Base-by-base conservation (phyloP, 192 early-diverging fungal genomes). In the Phlyctochytrium bullatum region DNA sequence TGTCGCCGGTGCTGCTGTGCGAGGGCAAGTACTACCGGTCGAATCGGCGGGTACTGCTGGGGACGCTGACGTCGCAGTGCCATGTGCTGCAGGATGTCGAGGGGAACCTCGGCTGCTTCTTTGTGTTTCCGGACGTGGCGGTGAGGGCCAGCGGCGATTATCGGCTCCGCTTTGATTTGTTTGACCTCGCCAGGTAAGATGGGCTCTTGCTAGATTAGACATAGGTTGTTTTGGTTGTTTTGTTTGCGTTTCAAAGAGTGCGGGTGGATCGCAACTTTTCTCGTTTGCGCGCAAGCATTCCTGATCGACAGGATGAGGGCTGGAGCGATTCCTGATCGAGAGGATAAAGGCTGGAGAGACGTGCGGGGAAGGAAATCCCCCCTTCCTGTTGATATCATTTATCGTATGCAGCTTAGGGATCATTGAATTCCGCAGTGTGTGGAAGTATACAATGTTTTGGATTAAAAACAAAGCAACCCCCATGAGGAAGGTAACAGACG, bases 121-220 rank as follows among this genome's bases (percentile, higher is more conserved):
- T 80, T 52, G 65, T 72, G 34, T 80, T 80, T 72, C 64, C 25
- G 6, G 78, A 80, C 30, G 23, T 80, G 25, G 34, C 68, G 50
- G 73, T 80, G n/a, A 65, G 78, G 40, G 34, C 58, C 3, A 51
- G 52, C 23, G 78, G 78, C 25, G 12, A 14, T 17, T 80, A 68
- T 52, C 52, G 75, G 30, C 59, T 80, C 25, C 65, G 68, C 58
- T 77, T 80, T 69, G 40, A 78, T 53, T 34, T 80, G 6, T 54
- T 75, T 60, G 68, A 80, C 27, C 47, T 34, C 30, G 31, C 36
- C 12, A 47, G 35, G 77, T 79, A 34, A 64, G 73, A 20, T 14
- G 54, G 10, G n/a, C 40, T n/a, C 40, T n/a, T 50, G 10, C n/a
- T 57, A 20, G 54, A 20, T 72, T 32, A 25, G 30, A 56, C 12